phyloP scores from a whole-genome alignment of 805 yeast genomes.

The Teunomyces aglyptinius region DNA sequence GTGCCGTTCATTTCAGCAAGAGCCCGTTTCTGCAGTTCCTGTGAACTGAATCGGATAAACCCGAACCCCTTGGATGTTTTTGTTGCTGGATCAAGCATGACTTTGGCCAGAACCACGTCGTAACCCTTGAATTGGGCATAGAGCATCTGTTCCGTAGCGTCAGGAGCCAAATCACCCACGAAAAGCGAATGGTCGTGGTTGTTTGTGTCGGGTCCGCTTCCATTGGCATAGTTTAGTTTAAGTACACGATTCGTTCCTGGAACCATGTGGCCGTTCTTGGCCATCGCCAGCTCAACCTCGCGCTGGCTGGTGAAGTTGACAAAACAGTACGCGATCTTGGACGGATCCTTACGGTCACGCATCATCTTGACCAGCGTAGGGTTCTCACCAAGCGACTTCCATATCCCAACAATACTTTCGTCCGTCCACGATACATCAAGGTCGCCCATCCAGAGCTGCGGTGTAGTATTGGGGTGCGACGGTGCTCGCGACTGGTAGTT shows the following conservation, averaged over 20 bases:
- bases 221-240: conserved; percentile 81
- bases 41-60: conserved; percentile 72
- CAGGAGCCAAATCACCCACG: conserved; percentile 81
- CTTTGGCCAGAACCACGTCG: conserved; percentile 70
- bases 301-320: conserved; percentile 64
- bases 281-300: conserved; percentile 64
- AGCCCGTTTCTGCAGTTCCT: conserved; percentile 69
- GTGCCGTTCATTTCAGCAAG: conserved; percentile 80
- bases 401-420: conserved; percentile 57
- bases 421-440: conserved; percentile 86
- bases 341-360: conserved; percentile 55
- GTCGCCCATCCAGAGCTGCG: conserved; percentile 83
- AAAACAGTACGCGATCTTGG: conserved; percentile 61
- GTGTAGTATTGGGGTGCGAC: not conserved
- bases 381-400: conserved; percentile 70
- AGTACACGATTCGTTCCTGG: conserved; percentile 63
- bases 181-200: conserved; percentile 61
- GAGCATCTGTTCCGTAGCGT: conserved; percentile 64
- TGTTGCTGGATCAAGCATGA: conserved; percentile 72
- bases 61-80: conserved; percentile 83
- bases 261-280: conserved; percentile 64
- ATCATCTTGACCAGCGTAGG: conserved; percentile 63
- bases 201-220: conserved; percentile 26
- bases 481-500: no score
- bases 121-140: conserved; percentile 64